These are phyloP conservation scores for Limnomonas spitsbergensis DNA, from an alignment of 139 green algal species.

Conservation along the genomic window DNA sequence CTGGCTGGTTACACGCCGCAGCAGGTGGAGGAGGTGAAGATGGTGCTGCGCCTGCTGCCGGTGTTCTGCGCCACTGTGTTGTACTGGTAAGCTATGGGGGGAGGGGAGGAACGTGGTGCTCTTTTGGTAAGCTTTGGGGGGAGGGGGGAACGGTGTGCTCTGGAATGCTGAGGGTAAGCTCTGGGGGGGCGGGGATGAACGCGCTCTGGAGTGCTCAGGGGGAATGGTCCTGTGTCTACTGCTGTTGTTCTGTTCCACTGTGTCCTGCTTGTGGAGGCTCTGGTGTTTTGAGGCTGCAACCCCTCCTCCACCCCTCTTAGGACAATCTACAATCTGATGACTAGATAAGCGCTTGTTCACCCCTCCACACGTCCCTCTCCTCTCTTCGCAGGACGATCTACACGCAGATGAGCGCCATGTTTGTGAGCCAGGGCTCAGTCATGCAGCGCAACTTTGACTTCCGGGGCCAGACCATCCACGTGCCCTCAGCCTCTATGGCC, in stretches of 20 bases:
- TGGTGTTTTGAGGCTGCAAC: background rate
- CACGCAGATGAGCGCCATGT: conserved; percentile 86
- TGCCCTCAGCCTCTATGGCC: conserved; percentile 75
- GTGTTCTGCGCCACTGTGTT: conserved; percentile 84
- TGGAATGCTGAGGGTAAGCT: too few species aligned
- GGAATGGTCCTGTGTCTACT: background rate
- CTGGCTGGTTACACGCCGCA: conserved; percentile 51
- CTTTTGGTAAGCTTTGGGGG: too few species aligned
- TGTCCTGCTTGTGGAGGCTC: background rate
- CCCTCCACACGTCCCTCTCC: background rate
- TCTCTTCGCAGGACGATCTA: conserved; percentile 75
- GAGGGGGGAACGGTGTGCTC: too few species aligned
- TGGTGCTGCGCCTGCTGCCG: conserved; percentile 87
- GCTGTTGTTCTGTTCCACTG: conserved; percentile 4
- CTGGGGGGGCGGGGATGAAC: too few species aligned
- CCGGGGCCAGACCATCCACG: background rate
- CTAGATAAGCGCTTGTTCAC: background rate
- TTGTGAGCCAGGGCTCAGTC: conserved; percentile 78
- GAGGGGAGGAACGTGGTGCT: too few species aligned
- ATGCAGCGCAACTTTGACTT: conserved; percentile 62
- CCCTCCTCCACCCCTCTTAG: background rate
- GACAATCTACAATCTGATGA: too few species aligned
- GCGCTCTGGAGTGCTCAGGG: too few species aligned
- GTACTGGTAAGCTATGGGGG: conserved; percentile 83
- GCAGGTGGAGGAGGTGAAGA: conserved; percentile 87